These are phyloP conservation scores for Ganoderma leucocontextum DNA, from an alignment of 1,284 basidiomycete genomes.

Conservation along the genomic window DNA sequence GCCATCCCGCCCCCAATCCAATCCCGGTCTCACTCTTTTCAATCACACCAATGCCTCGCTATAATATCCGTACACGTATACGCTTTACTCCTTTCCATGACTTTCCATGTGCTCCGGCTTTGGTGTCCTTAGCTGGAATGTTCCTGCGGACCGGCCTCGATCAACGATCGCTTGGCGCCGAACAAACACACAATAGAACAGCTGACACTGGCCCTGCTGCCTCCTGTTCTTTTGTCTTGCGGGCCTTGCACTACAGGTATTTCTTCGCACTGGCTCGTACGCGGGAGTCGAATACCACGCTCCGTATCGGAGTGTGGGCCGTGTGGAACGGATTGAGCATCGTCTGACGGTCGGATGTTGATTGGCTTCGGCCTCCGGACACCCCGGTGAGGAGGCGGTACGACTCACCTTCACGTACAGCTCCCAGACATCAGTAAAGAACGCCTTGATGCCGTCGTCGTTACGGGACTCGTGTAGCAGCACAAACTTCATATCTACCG, in stretches of 20 bases:
- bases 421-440: conserved; percentile 96
- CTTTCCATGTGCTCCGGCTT: not conserved
- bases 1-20: not conserved
- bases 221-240: conserved; percentile 18
- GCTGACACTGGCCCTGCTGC: not conserved
- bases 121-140: not conserved
- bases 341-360: conserved; percentile 59
- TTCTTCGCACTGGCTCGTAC: conserved; percentile 90
- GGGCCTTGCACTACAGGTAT: conserved; percentile 62
- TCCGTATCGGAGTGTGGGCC: conserved; percentile 84
- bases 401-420: conserved; percentile 86
- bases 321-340: conserved; percentile 93
- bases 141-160: not conserved
- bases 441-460: conserved; percentile 91
- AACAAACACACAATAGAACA: conserved; percentile 18
- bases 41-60: not conserved
- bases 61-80: conserved; percentile 1
- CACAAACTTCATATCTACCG: conserved; percentile 88
- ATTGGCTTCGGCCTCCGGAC: conserved; percentile 31
- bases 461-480: conserved; percentile 93
- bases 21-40: conserved; percentile 2
- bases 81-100: not conserved
- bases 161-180: not conserved
- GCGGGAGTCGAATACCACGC: conserved; percentile 80
- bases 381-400: conserved; percentile 29